Evolutionary conservation across 495 filamentous ascomycete species (phyloP).

Genomic region (Xylaria acuta): DNA sequence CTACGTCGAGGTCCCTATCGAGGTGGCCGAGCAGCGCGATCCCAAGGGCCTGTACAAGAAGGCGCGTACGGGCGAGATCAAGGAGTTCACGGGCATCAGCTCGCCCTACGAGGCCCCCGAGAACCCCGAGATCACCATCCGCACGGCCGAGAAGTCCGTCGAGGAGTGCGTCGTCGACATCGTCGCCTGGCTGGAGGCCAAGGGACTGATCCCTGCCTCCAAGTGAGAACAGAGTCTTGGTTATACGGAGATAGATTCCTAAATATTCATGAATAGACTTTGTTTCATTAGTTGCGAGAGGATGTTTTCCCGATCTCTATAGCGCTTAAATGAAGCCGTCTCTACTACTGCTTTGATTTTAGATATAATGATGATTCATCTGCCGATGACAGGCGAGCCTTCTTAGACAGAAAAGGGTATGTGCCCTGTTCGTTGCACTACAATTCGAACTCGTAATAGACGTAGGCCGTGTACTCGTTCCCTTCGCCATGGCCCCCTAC

Average conservation of each 20-base stretch:
- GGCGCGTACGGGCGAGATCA: conserved; percentile 88
- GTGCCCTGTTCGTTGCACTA: conserved; percentile 21
- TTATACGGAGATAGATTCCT: conserved; percentile 2
- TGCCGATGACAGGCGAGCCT: conserved; percentile 8
- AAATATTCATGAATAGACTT: conserved; percentile 18
- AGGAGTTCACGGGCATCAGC: conserved; percentile 94
- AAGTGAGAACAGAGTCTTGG: conserved; percentile 21
- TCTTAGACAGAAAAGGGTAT: conserved; percentile 56
- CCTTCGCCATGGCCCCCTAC: conserved; percentile 64
- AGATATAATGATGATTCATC: conserved; percentile 14
- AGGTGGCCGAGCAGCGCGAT: conserved; percentile 91
- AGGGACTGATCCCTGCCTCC: conserved; percentile 47
- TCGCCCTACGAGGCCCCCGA: conserved; percentile 93
- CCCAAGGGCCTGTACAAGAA: conserved; percentile 98
- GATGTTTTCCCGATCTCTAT: neutral
- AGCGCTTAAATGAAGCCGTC: neutral
- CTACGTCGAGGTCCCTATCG: conserved; percentile 84
- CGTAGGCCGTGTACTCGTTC: conserved; percentile 91
- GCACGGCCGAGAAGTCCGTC: conserved; percentile 75
- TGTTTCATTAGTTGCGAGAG: conserved; percentile 9
- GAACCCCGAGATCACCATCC: conserved; percentile 83
- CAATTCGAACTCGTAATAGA: conserved; percentile 90
- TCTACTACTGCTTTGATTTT: conserved; percentile 8
- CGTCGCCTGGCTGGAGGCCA: conserved; percentile 74
- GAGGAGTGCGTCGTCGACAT: conserved; percentile 87